Evolutionary conservation across 78 protist genomes (phyloP).

Genomic region (Bigelowiella natans): DNA sequence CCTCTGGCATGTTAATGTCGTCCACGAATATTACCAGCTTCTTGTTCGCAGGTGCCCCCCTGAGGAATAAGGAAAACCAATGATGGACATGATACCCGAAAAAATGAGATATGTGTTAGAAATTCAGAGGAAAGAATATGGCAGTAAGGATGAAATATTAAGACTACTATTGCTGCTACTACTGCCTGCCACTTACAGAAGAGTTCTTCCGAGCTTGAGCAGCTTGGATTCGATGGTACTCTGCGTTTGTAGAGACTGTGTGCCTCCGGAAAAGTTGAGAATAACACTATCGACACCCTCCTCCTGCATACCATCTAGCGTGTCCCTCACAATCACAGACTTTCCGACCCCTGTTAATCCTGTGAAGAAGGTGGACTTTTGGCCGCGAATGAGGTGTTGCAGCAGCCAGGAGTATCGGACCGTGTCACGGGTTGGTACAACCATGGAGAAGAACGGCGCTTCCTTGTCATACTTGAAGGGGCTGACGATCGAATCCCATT

Average conservation of each 20-base stretch:
- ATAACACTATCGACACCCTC: not conserved
- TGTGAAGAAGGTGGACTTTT: conserved; percentile 20
- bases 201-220: not conserved
- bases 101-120: not conserved
- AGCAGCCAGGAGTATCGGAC: conserved; percentile 4
- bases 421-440: conserved; percentile 53
- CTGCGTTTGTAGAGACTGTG: conserved; percentile 35
- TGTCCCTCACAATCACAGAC: conserved; percentile 37
- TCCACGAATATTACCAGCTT: conserved; percentile 51
- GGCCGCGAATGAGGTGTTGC: conserved; percentile 6
- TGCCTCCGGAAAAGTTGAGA: conserved; percentile 52
- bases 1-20: conserved; percentile 68
- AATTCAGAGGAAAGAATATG: not conserved
- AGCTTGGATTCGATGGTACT: conserved; percentile 39
- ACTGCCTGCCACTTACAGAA: no score
- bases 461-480: conserved; percentile 22
- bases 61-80: conserved; percentile 36
- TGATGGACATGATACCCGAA: conserved; percentile 29
- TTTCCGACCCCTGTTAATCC: conserved; percentile 70
- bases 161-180: not conserved
- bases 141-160: not conserved
- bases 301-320: not conserved
- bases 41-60: conserved; percentile 54
- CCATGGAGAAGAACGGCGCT: conserved; percentile 23
- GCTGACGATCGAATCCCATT: conserved; percentile 21